phyloP scores from a whole-genome alignment of 2,329 filamentous ascomycete species.

The Thielaviopsis punctulata region DNA sequence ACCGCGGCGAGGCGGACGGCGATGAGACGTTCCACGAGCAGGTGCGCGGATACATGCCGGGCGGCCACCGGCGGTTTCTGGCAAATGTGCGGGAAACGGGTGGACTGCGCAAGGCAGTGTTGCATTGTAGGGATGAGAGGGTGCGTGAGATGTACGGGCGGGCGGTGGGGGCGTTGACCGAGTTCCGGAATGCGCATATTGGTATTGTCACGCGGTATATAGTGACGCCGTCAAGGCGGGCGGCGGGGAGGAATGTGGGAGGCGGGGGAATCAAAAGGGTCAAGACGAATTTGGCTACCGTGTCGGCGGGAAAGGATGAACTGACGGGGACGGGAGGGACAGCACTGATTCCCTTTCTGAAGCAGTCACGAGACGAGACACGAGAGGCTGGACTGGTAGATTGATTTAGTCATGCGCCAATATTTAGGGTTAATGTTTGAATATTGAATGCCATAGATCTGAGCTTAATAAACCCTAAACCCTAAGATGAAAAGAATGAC shows the following conservation, averaged over 20 bases:
- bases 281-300: background rate
- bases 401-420: too few relatives aligned
- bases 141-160: constrained; percentile 76
- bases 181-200: constrained; percentile 83
- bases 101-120: constrained; percentile 69
- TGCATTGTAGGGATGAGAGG: constrained; percentile 34
- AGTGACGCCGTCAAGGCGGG: constrained; percentile 51
- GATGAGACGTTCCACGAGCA: constrained; percentile 81
- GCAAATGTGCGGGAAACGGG: constrained; percentile 60
- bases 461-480: too few relatives aligned
- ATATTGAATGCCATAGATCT: too few relatives aligned
- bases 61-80: constrained; percentile 75
- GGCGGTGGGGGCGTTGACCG: constrained; percentile 52
- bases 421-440: too few relatives aligned
- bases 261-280: background rate
- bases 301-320: constrained; percentile 1
- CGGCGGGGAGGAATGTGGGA: background rate
- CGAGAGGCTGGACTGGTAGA: constrained; percentile 48
- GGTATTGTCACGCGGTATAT: constrained; percentile 93
- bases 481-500: too few relatives aligned
- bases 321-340: constrained; percentile 87
- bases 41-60: constrained; percentile 96
- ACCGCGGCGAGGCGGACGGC: constrained; percentile 26
- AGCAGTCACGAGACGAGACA: constrained; percentile 91
- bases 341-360: constrained; percentile 83